Evolutionary conservation across 2,329 filamentous ascomycete genomes (phyloP).

Genomic region (Alternaria consortialis): DNA sequence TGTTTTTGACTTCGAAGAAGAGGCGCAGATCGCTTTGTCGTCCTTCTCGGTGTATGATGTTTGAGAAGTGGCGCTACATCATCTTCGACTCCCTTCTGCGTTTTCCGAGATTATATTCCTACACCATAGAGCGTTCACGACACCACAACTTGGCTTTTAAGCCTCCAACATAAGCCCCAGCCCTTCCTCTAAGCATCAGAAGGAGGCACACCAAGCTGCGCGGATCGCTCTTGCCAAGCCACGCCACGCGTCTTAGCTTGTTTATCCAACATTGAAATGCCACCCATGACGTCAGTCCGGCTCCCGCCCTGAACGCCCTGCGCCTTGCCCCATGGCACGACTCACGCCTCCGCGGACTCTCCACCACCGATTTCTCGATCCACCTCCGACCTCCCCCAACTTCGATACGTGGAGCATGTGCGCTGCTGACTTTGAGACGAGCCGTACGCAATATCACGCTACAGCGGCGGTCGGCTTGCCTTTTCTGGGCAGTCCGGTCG

Average conservation of each 20-base stretch:
- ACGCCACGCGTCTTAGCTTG: conserved; percentile 18
- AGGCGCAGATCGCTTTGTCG: neutral
- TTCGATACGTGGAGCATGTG: neutral
- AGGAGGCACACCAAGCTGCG: conserved; percentile 20
- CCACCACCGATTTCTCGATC: conserved; percentile 10
- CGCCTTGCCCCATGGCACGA: conserved; percentile 11
- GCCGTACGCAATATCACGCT: neutral
- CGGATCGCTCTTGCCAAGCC: conserved; percentile 21
- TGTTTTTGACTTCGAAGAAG: conserved; percentile 4
- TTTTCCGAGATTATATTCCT: neutral
- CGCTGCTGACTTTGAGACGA: neutral
- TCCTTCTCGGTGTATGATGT: neutral
- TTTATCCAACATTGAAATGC: neutral
- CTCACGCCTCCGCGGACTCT: conserved; percentile 1
- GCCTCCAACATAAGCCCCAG: conserved; percentile 9
- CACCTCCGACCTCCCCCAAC: conserved; percentile 4
- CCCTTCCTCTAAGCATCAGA: conserved; percentile 12
- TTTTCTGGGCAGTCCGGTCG: neutral
- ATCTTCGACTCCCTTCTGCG: neutral
- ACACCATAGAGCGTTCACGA: neutral
- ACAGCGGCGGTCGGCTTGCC: conserved; percentile 3
- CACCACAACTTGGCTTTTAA: conserved; percentile 3
- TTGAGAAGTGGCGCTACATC: neutral
- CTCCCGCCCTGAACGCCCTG: neutral
- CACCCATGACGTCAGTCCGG: conserved; percentile 20